phyloP scores from a whole-genome alignment of 441 rosid species.

The Lepidium campestre region DNA sequence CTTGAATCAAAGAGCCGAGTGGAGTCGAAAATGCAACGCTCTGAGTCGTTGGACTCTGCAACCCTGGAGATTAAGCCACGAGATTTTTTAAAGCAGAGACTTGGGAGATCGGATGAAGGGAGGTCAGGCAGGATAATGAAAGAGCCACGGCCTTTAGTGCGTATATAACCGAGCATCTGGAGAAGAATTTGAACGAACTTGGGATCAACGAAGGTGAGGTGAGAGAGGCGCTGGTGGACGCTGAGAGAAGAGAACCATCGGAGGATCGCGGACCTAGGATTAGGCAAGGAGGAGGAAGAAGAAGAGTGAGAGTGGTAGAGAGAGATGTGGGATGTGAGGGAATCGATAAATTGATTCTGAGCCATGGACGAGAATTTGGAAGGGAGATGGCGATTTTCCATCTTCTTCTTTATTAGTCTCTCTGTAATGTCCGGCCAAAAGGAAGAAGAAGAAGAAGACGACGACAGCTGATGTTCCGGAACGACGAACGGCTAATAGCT shows the following conservation, averaged over 20 bases:
- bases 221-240: constrained; percentile 70
- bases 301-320: constrained; percentile 64
- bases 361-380: constrained; percentile 30
- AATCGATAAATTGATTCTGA: constrained; percentile 62
- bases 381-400: constrained; percentile 6
- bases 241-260: constrained; percentile 85
- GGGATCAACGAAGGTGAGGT: constrained; percentile 63
- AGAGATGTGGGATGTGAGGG: constrained; percentile 87
- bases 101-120: constrained; percentile 62
- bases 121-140: constrained; percentile 90
- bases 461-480: not conserved
- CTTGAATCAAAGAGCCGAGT: constrained; percentile 56
- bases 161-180: constrained; percentile 72
- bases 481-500: not conserved
- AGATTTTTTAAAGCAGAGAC: constrained; percentile 76
- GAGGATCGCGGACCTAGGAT: constrained; percentile 62
- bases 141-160: constrained; percentile 55
- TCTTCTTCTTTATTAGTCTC: not conserved
- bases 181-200: constrained; percentile 53
- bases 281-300: constrained; percentile 14
- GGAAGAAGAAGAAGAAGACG: not conserved
- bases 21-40: constrained; percentile 52
- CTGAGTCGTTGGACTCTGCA: constrained; percentile 50
- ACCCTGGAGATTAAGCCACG: constrained; percentile 69
- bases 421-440: not conserved